A percentile compares a stretch with the other conserved stretches of the same genome.
Evolutionary conservation across 208 protist genomes (phyloP).

Genomic region (Acanthamoeba sp.): DNA sequence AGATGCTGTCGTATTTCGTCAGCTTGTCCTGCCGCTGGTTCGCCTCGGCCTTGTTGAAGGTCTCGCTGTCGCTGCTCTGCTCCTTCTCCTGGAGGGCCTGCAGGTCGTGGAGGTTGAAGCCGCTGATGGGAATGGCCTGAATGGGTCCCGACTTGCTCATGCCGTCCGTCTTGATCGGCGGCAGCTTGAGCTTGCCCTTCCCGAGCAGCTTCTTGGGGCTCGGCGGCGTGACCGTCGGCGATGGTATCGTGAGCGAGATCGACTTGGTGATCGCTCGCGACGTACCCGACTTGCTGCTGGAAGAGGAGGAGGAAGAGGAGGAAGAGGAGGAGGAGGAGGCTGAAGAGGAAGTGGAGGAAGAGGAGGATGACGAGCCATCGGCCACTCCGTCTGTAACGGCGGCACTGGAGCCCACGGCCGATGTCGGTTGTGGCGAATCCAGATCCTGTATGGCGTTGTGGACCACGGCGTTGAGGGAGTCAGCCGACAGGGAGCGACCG

Average conservation of each 20-base stretch:
- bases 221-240: background rate
- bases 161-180: conserved; percentile 10
- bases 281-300: background rate
- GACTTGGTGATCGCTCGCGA: conserved; percentile 19
- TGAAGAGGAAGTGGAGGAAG: background rate
- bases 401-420: background rate
- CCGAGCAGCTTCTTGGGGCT: conserved; percentile 49
- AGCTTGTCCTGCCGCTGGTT: conserved; percentile 59
- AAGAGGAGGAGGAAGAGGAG: background rate
- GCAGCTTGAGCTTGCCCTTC: conserved; percentile 63
- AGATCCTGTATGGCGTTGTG: conserved; percentile 2
- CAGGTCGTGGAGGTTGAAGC: conserved; percentile 64
- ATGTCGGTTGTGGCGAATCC: background rate
- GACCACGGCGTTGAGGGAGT: conserved; percentile 38
- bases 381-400: background rate
- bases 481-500: conserved; percentile 52
- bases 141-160: conserved; percentile 33
- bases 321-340: background rate
- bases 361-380: background rate
- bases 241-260: conserved; percentile 28
- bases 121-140: conserved; percentile 22
- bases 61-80: conserved; percentile 29
- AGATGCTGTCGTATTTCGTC: conserved; percentile 73
- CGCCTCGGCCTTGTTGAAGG: conserved; percentile 56
- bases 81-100: conserved; percentile 61